These are phyloP conservation scores for Rutstroemia sp. DNA, from an alignment of 2,329 filamentous ascomycete genomes.

Conservation along the genomic window DNA sequence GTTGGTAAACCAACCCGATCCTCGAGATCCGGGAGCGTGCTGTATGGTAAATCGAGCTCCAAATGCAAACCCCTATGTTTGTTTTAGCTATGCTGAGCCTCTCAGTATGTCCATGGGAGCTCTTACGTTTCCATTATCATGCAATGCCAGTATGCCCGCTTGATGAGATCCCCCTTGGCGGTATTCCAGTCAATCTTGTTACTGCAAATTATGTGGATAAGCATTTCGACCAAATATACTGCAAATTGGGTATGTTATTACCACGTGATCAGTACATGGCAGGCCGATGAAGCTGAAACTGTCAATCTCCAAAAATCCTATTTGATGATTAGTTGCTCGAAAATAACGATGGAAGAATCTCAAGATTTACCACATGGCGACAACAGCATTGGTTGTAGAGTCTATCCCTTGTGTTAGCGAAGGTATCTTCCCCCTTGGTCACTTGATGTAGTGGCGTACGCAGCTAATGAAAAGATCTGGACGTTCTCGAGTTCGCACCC, in stretches of 20 bases:
- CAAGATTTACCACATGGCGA: constrained; percentile 38
- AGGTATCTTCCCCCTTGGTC: not conserved
- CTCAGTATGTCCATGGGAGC: not conserved
- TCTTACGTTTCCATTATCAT: constrained; percentile 45
- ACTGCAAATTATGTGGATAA: constrained; percentile 17
- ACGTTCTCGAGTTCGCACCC: constrained; percentile 51
- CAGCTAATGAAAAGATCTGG: constrained; percentile 49
- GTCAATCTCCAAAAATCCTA: constrained; percentile 55
- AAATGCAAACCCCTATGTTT: constrained; percentile 42
- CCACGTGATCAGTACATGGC: constrained; percentile 49
- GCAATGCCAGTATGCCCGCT: constrained; percentile 50
- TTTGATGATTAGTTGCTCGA: constrained; percentile 10
- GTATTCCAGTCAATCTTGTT: constrained; percentile 40
- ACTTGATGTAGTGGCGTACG: constrained; percentile 33
- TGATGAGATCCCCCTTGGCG: constrained; percentile 42
- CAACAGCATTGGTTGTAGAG: constrained; percentile 48
- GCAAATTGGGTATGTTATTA: constrained; percentile 20
- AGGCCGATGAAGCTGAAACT: constrained; percentile 47
- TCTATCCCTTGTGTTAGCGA: constrained; percentile 25
- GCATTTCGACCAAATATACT: not conserved
- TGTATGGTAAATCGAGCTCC: constrained; percentile 50
- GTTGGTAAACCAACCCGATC: constrained; percentile 46
- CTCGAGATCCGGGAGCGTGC: constrained; percentile 46
- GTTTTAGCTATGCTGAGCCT: constrained; percentile 10
- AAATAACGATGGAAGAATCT: not conserved